Evolutionary conservation across 2,329 filamentous ascomycete genomes (phyloP), one percentile per base, ranked within the genome.

Genomic region (Hypoxylon sp.): DNA sequence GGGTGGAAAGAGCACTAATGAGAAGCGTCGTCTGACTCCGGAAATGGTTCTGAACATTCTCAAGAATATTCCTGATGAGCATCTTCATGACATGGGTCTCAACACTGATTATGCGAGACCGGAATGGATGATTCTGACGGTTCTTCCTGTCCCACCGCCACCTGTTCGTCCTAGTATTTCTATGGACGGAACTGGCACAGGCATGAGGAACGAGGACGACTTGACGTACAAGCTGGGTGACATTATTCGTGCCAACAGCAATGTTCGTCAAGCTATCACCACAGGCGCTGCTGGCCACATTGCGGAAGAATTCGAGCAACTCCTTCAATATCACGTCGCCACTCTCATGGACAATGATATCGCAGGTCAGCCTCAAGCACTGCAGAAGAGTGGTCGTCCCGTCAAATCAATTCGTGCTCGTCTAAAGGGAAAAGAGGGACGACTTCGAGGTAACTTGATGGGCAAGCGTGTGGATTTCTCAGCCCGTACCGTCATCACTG

Each of bases 271-370:
- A 71, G 95, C 93, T 63, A 92, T 97, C 73, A 88, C 92, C 62
- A 93, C 97, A 77, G 95, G 95, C 59, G 94, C 94, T 3, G 93
- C 95, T 0, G 89, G 92, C 68, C 95, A 99, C 79, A 93, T 98
- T 69, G 88, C 93, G 15, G 87, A 89, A 62, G 95, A 99, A 73
- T 98, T 97, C 62, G 93, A 97, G 78, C 89, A 90, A 67, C 82
- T 99, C 30, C 83, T 99, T 37, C 96, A 99, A 76, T 99, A 97
- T 75, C 96, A 99, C 74, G 94, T 99, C 63, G 96, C 96, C 44
- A 99, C 96, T 0, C 97, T 97, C 80, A 99, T 99, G 96, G 95
- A 99, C 79, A 99, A 99, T 73, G 94, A 99, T 77, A 97, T 98
- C 79, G 95, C 96, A 67, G 94, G 94, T 51, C 90, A 96, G 72